A percentile compares a stretch with the other conserved stretches of the same genome.
Evolutionary conservation across 495 filamentous ascomycete genomes (phyloP).

Genomic region (Penicillium arizonense): DNA sequence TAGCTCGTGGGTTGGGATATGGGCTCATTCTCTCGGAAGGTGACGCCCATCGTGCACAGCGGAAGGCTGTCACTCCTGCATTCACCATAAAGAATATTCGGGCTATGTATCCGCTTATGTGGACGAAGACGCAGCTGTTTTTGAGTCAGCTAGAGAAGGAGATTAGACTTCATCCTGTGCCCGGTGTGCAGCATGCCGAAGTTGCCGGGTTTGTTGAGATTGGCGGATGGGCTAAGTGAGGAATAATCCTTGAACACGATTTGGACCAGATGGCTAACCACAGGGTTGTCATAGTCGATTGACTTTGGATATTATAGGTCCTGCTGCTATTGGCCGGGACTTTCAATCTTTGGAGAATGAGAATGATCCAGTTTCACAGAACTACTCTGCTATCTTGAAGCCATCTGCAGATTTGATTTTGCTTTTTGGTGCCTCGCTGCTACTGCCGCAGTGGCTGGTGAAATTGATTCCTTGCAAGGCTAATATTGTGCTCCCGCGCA

Average conservation of each 20-base stretch:
- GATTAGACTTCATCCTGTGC: constrained; percentile 26
- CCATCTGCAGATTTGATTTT: constrained; percentile 39
- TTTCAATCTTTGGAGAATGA: constrained; percentile 67
- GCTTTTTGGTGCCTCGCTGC: constrained; percentile 38
- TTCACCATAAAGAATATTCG: constrained; percentile 79
- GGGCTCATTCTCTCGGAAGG: constrained; percentile 79
- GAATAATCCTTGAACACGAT: not conserved
- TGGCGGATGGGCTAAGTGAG: constrained; percentile 55
- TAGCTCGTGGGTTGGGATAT: constrained; percentile 69
- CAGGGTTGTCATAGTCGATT: constrained; percentile 39
- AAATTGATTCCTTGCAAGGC: constrained; percentile 58
- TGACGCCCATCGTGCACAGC: constrained; percentile 65
- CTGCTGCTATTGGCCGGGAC: constrained; percentile 73
- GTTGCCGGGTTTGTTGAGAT: constrained; percentile 57
- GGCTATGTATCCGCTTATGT: constrained; percentile 75
- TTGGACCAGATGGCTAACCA: not conserved
- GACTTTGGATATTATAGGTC: constrained; percentile 81
- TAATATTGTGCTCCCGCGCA: constrained; percentile 57
- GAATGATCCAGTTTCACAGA: constrained; percentile 58
- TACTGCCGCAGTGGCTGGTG: constrained; percentile 43
- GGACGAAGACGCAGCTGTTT: constrained; percentile 49
- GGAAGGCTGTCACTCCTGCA: constrained; percentile 70
- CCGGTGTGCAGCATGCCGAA: constrained; percentile 30
- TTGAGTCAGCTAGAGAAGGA: constrained; percentile 33
- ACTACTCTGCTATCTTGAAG: constrained; percentile 55